A percentile compares a stretch with the other conserved stretches of the same genome.
Conservation (phyloP, 2,329 filamentous ascomycete species). For the Hypoxylon sp. region DNA sequence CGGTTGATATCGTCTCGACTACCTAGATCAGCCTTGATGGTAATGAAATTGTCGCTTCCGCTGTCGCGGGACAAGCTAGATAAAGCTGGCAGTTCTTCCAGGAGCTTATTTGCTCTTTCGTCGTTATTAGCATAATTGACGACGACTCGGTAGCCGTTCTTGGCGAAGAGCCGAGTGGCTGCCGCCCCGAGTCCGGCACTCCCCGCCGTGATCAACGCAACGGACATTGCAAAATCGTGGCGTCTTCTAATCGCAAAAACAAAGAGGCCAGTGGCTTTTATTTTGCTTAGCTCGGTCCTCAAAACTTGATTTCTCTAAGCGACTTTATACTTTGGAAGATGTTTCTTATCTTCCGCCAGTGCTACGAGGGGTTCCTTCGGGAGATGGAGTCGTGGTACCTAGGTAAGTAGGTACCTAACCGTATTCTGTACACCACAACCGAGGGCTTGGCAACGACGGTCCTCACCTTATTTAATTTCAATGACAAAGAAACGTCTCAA, state of each 20-base stretch:
- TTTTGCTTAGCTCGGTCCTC: neutral
- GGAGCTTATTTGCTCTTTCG: slow-evolving; percentile 71
- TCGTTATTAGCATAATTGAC: slow-evolving; percentile 80
- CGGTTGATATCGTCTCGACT: slow-evolving; percentile 70
- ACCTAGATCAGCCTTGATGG: slow-evolving; percentile 77
- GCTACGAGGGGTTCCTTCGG: slow-evolving; percentile 16
- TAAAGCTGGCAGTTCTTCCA: slow-evolving; percentile 66
- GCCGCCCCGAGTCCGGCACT: slow-evolving; percentile 79
- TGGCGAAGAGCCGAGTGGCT: slow-evolving; percentile 76
- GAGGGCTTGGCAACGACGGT: neutral
- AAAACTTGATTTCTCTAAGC: neutral
- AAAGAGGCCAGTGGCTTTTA: neutral
- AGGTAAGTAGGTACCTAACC: neutral
- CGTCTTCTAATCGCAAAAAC: neutral
- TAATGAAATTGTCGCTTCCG: slow-evolving; percentile 56
- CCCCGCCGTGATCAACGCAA: slow-evolving; percentile 66
- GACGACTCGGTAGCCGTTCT: slow-evolving; percentile 76
- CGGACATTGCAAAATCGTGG: slow-evolving; percentile 41
- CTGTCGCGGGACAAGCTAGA: slow-evolving; percentile 56
- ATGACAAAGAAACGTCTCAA: neutral
- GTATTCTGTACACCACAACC: neutral
- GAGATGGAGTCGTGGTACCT: slow-evolving; percentile 6
- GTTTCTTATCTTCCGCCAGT: neutral
- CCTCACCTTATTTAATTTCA: neutral
- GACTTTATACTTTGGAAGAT: neutral